These are phyloP conservation scores for Hypomyces rosellus DNA, from an alignment of 2,329 filamentous ascomycete genomes.

Conservation along the genomic window DNA sequence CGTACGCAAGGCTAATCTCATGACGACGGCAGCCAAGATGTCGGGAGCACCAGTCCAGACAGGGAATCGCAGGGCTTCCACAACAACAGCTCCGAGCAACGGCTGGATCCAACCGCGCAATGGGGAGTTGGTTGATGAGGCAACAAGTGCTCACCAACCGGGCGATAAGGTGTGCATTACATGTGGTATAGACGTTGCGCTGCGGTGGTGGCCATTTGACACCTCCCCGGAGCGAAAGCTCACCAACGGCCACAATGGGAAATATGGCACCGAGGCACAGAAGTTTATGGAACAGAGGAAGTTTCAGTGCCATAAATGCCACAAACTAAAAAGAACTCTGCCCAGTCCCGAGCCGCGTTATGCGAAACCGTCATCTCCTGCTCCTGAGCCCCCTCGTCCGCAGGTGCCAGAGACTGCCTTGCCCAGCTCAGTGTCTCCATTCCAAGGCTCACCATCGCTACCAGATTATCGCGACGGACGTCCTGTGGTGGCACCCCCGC, in stretches of 20 bases:
- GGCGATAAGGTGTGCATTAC: conserved; percentile 55
- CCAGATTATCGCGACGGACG: conserved; percentile 21
- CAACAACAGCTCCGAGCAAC: conserved; percentile 32
- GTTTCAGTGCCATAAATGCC: conserved; percentile 73
- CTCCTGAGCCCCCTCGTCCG: conserved; percentile 6
- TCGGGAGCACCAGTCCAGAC: conserved; percentile 26
- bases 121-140: conserved; percentile 21
- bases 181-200: conserved; percentile 64
- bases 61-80: conserved; percentile 50
- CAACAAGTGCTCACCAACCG: conserved; percentile 26
- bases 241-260: conserved; percentile 45
- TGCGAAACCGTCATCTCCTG: conserved; percentile 4
- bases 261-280: conserved; percentile 48
- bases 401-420: conserved; percentile 12
- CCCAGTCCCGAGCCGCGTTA: conserved; percentile 3
- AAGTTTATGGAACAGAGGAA: conserved; percentile 54
- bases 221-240: conserved; percentile 45
- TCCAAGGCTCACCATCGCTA: conserved; percentile 24
- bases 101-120: conserved; percentile 17
- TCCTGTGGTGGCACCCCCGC: conserved; percentile 7
- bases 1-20: conserved; percentile 81
- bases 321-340: conserved; percentile 43
- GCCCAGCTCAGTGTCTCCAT: conserved; percentile 17
- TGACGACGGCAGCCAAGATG: conserved; percentile 57
- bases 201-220: conserved; percentile 63